Percentiles rank a stretch among this genome's conserved stretches.
phyloP scores from a whole-genome alignment of 1,284 basidiomycete genomes.

The Vanrija humicola region DNA sequence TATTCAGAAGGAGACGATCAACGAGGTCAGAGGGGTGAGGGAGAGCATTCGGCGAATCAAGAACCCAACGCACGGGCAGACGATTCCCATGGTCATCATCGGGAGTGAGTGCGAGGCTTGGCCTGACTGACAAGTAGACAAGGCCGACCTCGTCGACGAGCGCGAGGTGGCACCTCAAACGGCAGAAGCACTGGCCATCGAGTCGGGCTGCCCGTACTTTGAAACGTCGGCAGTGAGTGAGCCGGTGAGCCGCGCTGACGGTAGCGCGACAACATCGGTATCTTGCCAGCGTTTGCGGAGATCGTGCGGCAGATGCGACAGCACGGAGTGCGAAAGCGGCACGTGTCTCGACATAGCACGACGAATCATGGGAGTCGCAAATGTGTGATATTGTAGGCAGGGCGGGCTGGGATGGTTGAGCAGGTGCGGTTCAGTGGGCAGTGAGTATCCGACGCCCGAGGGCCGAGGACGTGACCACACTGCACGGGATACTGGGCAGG shows the following conservation, averaged over 20 bases:
- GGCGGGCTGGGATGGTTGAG: neutral
- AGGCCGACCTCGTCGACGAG: slow-evolving; percentile 33
- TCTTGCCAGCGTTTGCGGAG: slow-evolving; percentile 23
- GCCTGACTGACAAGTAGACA: slow-evolving; percentile 22
- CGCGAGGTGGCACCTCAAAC: slow-evolving; percentile 23
- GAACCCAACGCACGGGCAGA: slow-evolving; percentile 3
- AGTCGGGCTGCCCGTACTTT: slow-evolving; percentile 26
- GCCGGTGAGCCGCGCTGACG: neutral
- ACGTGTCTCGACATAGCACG: neutral
- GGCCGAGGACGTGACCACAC: too few relatives aligned
- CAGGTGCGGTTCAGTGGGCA: too few relatives aligned
- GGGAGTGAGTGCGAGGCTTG: slow-evolving; percentile 30
- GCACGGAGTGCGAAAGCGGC: slow-evolving; percentile 1
- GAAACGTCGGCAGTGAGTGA: slow-evolving; percentile 39
- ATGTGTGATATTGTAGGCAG: slow-evolving; percentile 22
- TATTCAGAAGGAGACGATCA: slow-evolving; percentile 27
- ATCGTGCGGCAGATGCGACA: slow-evolving; percentile 28
- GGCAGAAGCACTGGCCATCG: slow-evolving; percentile 19
- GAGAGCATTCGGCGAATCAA: slow-evolving; percentile 36
- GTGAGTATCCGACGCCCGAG: too few relatives aligned
- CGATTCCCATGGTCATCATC: slow-evolving; percentile 36
- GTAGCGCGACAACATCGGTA: slow-evolving; percentile 22
- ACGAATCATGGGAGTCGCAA: slow-evolving; percentile 7
- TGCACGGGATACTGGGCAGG: too few relatives aligned
- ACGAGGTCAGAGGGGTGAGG: slow-evolving; percentile 25